phyloP scores from a whole-genome alignment of 345 rosid genomes.

The Citropsis articulata region DNA sequence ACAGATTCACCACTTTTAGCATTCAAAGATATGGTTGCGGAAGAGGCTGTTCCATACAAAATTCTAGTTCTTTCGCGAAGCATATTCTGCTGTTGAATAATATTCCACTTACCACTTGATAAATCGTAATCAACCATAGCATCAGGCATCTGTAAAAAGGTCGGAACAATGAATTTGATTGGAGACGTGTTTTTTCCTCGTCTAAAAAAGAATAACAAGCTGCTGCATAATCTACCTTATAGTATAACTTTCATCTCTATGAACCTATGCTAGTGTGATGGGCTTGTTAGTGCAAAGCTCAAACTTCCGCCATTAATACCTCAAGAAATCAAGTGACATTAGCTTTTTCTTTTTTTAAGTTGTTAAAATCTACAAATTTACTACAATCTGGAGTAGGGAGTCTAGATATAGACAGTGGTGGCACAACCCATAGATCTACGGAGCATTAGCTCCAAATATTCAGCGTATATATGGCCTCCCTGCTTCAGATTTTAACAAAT shows the following conservation, averaged over 20 bases:
- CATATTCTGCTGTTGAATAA: slow-evolving; percentile 90
- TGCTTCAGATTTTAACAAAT: no score
- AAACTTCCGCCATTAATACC: not conserved
- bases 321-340: slow-evolving; percentile 8
- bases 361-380: no score
- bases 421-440: no score
- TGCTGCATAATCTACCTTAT: not conserved
- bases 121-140: slow-evolving; percentile 92
- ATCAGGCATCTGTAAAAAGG: slow-evolving; percentile 75
- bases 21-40: slow-evolving; percentile 37
- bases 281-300: not conserved
- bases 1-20: slow-evolving; percentile 27
- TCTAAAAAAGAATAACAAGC: not conserved
- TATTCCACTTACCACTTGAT: slow-evolving; percentile 78
- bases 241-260: not conserved
- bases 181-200: not conserved
- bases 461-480: no score
- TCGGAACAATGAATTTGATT: slow-evolving; percentile 1
- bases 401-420: no score
- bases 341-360: no score
- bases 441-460: no score
- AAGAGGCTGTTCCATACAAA: slow-evolving; percentile 71
- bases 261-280: slow-evolving; percentile 6
- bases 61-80: slow-evolving; percentile 87
- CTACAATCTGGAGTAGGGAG: no score